Evolutionary conservation across 2,329 filamentous ascomycete species (phyloP), one percentile per base, ranked within the genome.

Genomic region (Daldinia eschscholtzii): DNA sequence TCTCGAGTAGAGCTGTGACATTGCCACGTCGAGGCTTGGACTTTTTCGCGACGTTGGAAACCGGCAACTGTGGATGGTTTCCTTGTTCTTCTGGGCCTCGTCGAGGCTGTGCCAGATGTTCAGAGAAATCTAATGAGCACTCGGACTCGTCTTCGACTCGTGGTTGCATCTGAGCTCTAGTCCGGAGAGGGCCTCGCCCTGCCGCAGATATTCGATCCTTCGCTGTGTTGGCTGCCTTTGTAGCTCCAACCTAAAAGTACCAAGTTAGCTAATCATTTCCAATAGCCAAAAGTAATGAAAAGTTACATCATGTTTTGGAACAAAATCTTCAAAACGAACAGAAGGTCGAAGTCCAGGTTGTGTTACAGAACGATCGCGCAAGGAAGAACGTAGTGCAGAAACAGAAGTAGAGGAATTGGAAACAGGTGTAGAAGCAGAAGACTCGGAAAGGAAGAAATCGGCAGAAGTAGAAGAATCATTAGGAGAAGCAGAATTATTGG

Each of bases 141-240:
- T 87, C 85, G 1, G 84, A 84, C 61, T 85, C 85, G 76, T 82
- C 83, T 61, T 87, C 84, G 39, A 86, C 85, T 57, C 84, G 84
- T 9, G 85, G 81, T 64, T 87, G 85, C 84, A 87, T 86, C 70
- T 67, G 81, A 80, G 72, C 82, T 79, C 70, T 80, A 13, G 71
- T 67, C 60, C 71, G 66, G 55, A 56, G 42, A 5, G 57, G 41
- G 20, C 58, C 55, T 65, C 57, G 61, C 18, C 26, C 46, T 12
- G 62, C 18, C 4, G 52, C 42, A 5, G 55, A n/a, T 3, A 20
- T n/a, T 48, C 18, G 48, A 35, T 61, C 53, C 13, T 65, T 68
- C 1, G 63, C 28, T 2, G 20, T 53, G n/a, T 57, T 60, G 6
- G 58, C 18, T 2, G 44, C n/a, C 33, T 69, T 64, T 1, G 37